Evolutionary conservation across 2,329 filamentous ascomycete genomes (phyloP).

Genomic region (Trichoderma polysporum): DNA sequence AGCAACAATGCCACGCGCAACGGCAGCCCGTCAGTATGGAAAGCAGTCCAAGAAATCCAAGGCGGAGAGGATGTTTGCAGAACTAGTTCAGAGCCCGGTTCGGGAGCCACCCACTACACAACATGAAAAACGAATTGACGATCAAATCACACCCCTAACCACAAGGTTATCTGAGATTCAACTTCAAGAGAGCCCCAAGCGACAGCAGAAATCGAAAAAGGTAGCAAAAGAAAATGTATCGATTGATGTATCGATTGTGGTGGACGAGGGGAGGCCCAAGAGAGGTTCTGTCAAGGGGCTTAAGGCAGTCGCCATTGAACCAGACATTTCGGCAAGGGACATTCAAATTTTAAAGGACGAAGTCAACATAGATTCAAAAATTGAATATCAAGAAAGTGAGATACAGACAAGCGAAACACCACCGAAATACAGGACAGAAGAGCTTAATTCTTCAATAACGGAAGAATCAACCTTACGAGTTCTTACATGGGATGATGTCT

Average conservation of each 20-base stretch:
- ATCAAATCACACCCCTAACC: slow-evolving; percentile 36
- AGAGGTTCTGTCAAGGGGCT: background rate
- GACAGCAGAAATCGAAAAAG: slow-evolving; percentile 23
- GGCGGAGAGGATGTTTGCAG: slow-evolving; percentile 50
- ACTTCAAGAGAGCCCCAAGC: slow-evolving; percentile 27
- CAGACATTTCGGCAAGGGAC: background rate
- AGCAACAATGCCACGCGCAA: slow-evolving; percentile 46
- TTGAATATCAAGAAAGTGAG: background rate
- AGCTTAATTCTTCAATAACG: background rate
- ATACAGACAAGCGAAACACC: background rate
- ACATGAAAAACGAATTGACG: slow-evolving; percentile 24
- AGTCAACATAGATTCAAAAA: background rate
- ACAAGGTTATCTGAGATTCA: slow-evolving; percentile 36
- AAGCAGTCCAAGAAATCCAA: slow-evolving; percentile 48
- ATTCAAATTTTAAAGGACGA: background rate
- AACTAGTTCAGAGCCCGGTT: slow-evolving; percentile 52
- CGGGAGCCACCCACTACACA: slow-evolving; percentile 31
- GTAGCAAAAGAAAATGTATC: slow-evolving; percentile 18
- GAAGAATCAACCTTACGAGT: slow-evolving; percentile 38
- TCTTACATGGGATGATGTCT: slow-evolving; percentile 59
- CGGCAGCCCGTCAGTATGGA: slow-evolving; percentile 50
- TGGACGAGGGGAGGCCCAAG: slow-evolving; percentile 17
- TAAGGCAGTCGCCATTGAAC: background rate
- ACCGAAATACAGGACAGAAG: background rate
- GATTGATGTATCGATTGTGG: background rate